Evolutionary conservation across 2,329 filamentous ascomycete species (phyloP), one percentile per base, ranked within the genome.

Genomic region (Diaporthe citriasiana): DNA sequence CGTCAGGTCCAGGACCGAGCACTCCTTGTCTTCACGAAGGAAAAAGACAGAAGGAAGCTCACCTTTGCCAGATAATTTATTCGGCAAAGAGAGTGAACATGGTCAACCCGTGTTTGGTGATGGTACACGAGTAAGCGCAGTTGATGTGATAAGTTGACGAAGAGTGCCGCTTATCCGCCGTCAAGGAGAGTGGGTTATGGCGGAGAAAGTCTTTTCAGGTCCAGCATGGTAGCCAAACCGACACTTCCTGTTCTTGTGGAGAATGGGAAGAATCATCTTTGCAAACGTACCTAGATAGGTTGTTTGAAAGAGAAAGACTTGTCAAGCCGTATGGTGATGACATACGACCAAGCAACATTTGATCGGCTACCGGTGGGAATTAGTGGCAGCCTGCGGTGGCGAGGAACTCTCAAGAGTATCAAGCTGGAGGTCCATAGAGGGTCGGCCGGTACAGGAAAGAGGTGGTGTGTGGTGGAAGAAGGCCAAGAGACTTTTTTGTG

Each of bases 211-310:
- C 33, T 25, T 8, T 8, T 65, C 10, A 47, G 40, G 59, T 33
- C 10, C 27, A 22, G 27, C 8, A n/a, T 65, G 19, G 15, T 33
- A 19, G 12, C 19, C 19, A 19, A 33, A 65, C 59, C 27, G 40
- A 47, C n/a, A 8, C 1, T 63, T n/a, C 40, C 19, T 65, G 10
- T 47, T 27, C 19, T 47, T 12, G 22, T 35, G 3, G 59, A 19
- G 10, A 42, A 65, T n/a, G 13, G 45, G 40, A 13, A 15, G 40
- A 42, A 30, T 65, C 59, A 65, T 65, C 59, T 65, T 57, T 47
- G 9, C 59, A 47, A 65, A 17, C 12, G 17, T n/a, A n/a, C n/a
- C n/a, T n/a, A n/a, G n/a, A n/a, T 12, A 17, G 6, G 13, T 47
- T 15, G 13, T 22, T 33, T 47, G 59, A 47, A 65, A 65, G 59